Conservation (phyloP, 495 filamentous ascomycete species). For the Xylaria bambusicola region DNA sequence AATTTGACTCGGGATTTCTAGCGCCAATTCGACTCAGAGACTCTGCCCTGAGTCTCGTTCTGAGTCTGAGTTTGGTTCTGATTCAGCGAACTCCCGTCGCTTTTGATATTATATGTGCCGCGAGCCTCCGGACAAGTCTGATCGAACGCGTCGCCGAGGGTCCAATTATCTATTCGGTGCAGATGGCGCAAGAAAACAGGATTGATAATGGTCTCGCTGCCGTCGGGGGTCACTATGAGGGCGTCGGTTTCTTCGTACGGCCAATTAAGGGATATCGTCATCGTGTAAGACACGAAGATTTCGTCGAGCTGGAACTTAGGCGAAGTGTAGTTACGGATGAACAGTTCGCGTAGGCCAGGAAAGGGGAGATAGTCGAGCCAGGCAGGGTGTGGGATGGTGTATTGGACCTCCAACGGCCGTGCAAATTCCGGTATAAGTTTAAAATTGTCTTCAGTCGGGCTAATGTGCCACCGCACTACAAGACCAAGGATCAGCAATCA, state of each 20-base stretch:
- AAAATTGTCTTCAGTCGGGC: constrained; percentile 72
- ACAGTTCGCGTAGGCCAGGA: constrained; percentile 67
- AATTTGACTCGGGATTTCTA: neutral
- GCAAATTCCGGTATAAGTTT: constrained; percentile 69
- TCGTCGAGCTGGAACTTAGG: constrained; percentile 62
- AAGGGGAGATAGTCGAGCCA: constrained; percentile 82
- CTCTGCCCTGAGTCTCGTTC: too few relatives aligned
- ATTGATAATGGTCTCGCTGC: constrained; percentile 68
- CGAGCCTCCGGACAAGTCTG: constrained; percentile 61
- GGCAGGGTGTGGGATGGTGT: constrained; percentile 63
- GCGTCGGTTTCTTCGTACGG: constrained; percentile 68
- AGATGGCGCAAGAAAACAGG: constrained; percentile 79
- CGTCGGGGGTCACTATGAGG: constrained; percentile 56
- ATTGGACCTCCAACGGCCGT: constrained; percentile 61
- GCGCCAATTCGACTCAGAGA: neutral
- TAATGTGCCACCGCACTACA: constrained; percentile 73
- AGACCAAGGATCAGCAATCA: neutral
- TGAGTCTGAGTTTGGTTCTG: neutral
- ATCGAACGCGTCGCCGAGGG: constrained; percentile 68
- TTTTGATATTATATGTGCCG: constrained; percentile 51
- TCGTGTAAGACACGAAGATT: constrained; percentile 78
- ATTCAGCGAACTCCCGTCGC: neutral
- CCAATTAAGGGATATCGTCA: constrained; percentile 74
- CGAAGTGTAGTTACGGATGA: constrained; percentile 52
- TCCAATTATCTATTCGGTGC: constrained; percentile 70